phyloP scores from a whole-genome alignment of 1,139 yeast genomes.

The Sporopachydermia cereana region DNA sequence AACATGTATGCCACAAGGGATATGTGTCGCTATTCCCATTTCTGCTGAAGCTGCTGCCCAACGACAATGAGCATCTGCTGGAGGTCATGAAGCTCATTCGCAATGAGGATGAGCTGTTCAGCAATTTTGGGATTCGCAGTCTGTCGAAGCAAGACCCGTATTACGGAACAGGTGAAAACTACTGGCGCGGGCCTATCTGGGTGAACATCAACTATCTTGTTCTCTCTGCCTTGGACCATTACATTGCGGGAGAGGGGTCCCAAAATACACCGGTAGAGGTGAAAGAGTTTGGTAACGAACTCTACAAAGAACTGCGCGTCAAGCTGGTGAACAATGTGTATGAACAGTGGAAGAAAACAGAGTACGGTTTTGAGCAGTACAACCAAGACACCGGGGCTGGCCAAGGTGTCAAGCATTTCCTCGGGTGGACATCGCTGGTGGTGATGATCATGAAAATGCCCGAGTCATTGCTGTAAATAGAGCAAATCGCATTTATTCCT shows the following conservation, averaged over 20 bases:
- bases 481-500: constrained; percentile 5
- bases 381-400: constrained; percentile 66
- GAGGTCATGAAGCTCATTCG: constrained; percentile 44
- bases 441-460: constrained; percentile 79
- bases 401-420: constrained; percentile 76
- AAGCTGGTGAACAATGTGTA: constrained; percentile 62
- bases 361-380: constrained; percentile 88
- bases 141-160: constrained; percentile 54
- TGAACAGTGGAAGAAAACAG: constrained; percentile 59
- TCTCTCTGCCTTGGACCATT: constrained; percentile 56
- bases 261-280: constrained; percentile 18
- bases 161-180: constrained; percentile 76
- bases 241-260: constrained; percentile 22
- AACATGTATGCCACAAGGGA: constrained; percentile 76
- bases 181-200: constrained; percentile 97
- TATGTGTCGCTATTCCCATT: constrained; percentile 83
- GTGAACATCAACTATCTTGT: constrained; percentile 77
- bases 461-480: constrained; percentile 19
- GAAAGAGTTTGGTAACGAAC: constrained; percentile 28
- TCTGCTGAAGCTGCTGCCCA: constrained; percentile 54
- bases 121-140: constrained; percentile 71
- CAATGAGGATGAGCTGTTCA: constrained; percentile 68
- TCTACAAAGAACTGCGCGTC: constrained; percentile 47
- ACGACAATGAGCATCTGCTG: constrained; percentile 35
- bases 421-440: constrained; percentile 89